Evolutionary conservation across 371 early-diverging fungal species (phyloP), one percentile per base, ranked within the genome.

Genomic region (Mortierella sp.): DNA sequence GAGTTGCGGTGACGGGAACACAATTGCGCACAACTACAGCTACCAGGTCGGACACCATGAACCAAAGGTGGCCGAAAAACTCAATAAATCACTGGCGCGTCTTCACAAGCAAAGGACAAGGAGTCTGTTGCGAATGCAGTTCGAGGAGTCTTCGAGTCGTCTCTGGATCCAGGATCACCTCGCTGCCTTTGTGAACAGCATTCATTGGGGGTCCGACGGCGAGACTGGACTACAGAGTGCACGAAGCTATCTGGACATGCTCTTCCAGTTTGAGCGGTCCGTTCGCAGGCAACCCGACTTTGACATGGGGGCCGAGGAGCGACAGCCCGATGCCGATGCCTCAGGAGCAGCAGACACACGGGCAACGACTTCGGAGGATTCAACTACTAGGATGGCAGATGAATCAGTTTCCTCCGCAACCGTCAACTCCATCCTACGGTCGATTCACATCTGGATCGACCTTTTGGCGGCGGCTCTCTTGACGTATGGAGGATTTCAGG

Each of bases 371-470:
- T 3, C 37, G 26, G 39, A 9, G n/a, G 64, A 58, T 24, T 67
- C 61, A 39, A 24, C 29, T 2, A 26, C 13, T n/a, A 61, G 9
- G 19, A 34, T 2, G 19, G 22, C 61, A 37, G 34, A 61, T 39
- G 37, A 61, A 8, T 34, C 22, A 61, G 9, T 61, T 61, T 61
- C 37, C 9, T 37, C 61, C 31, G 48, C 48, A 13, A 39, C 24
- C 34, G 34, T 73, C 26, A 83, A 79, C 55, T 61, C 74, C 2
- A 79, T 88, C 41, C 58, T 87, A n/a, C 79, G 71, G 5, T 88
- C 88, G 53, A 67, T 89, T 50, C 88, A 90, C 22, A 85, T 79
- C 44, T 92, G 93, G 93, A 88, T 91, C 14, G 66, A 85, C 16
- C 85, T 88, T 41, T 71, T 91, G 2, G 78, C 80, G 39, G 84